Percentiles rank a stretch among this genome's conserved stretches.
phyloP scores from a whole-genome alignment of 2,329 filamentous ascomycete genomes.

The Sclerotinia subarctica region DNA sequence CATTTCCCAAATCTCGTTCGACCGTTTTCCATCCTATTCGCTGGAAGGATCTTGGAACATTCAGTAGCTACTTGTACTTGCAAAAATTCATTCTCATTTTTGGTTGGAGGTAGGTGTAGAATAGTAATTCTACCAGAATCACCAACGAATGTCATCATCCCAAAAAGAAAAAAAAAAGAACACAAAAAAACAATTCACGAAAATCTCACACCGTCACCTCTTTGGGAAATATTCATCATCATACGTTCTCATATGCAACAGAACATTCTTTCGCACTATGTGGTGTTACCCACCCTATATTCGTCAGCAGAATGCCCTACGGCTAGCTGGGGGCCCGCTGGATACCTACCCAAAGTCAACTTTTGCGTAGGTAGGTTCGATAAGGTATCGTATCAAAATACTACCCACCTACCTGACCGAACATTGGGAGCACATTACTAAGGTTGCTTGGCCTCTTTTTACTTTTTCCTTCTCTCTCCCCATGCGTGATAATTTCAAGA shows the following conservation, averaged over 20 bases:
- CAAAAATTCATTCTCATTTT: not conserved
- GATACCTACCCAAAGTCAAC: not conserved
- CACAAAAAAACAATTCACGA: not conserved
- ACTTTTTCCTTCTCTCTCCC: not conserved
- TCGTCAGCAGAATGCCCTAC: constrained; percentile 17
- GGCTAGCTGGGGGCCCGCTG: not conserved
- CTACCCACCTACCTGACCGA: too few species aligned
- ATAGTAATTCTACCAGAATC: not conserved
- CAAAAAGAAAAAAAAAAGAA: too few species aligned
- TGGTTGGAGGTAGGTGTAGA: too few species aligned
- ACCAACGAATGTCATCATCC: too few species aligned
- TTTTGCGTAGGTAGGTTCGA: too few species aligned
- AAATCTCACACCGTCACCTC: constrained; percentile 13
- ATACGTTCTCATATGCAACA: constrained; percentile 14
- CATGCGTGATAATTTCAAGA: not conserved
- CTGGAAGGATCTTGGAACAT: not conserved
- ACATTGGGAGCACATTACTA: too few species aligned
- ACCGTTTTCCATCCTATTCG: not conserved
- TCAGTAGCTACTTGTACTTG: not conserved
- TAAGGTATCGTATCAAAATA: too few species aligned
- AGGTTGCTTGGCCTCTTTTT: not conserved
- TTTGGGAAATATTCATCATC: constrained; percentile 12
- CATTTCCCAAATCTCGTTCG: not conserved
- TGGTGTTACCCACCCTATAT: not conserved
- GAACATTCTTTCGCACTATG: constrained; percentile 15